These are phyloP conservation scores for Meira nashicola DNA, from an alignment of 1,284 basidiomycete genomes.

Conservation along the genomic window DNA sequence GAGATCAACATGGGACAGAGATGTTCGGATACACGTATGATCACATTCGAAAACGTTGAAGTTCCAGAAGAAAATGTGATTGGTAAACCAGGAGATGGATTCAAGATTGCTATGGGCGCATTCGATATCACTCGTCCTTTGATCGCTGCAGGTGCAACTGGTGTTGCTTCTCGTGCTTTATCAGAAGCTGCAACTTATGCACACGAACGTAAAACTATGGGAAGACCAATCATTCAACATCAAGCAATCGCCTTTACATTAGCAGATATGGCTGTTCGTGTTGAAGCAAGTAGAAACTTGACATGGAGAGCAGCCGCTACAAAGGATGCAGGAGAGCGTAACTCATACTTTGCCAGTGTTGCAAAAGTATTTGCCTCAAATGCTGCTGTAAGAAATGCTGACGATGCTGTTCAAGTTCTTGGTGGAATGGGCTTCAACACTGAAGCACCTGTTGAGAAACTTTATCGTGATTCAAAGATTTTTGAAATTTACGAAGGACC, in stretches of 20 bases:
- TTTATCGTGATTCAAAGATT: constrained; percentile 55
- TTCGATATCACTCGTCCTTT: constrained; percentile 58
- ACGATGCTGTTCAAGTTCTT: constrained; percentile 57
- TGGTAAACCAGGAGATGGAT: constrained; percentile 59
- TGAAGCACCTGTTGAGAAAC: constrained; percentile 60
- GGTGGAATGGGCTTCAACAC: constrained; percentile 59
- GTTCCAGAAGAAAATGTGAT: constrained; percentile 58
- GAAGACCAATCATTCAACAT: constrained; percentile 59
- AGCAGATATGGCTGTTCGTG: constrained; percentile 60
- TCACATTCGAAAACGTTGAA: constrained; percentile 59
- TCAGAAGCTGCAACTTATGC: constrained; percentile 60
- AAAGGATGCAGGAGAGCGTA: constrained; percentile 58
- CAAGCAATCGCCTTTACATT: constrained; percentile 60
- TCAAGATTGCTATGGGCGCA: constrained; percentile 60
- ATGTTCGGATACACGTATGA: constrained; percentile 60
- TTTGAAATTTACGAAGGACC: constrained; percentile 50
- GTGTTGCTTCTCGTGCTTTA: constrained; percentile 58
- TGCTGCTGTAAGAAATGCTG: constrained; percentile 56
- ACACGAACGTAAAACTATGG: constrained; percentile 60
- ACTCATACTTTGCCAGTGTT: constrained; percentile 60
- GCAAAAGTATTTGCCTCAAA: constrained; percentile 57
- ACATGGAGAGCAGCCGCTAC: constrained; percentile 58
- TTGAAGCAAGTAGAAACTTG: constrained; percentile 56
- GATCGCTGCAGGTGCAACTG: constrained; percentile 59
- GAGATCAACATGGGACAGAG: constrained; percentile 63